Evolutionary conservation across 768 basidiomycete genomes (phyloP).

Genomic region (Leucosporidium yakuticum): DNA sequence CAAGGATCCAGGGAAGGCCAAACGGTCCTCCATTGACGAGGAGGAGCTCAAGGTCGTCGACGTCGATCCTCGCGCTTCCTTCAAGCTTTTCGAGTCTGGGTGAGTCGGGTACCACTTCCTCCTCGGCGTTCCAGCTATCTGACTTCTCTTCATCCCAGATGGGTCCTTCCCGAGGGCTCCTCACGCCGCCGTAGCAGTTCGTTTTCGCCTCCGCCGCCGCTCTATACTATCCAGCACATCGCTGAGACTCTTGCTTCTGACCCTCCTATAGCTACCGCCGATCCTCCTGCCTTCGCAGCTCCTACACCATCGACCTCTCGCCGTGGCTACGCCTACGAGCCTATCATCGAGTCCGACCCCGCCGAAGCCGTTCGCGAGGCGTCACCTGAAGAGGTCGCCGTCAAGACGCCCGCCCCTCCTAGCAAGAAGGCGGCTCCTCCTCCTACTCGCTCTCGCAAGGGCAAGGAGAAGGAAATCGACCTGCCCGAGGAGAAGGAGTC

Average conservation of each 20-base stretch:
- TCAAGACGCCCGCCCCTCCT: background rate
- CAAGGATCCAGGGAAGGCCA: background rate
- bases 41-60: background rate
- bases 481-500: conserved; percentile 55
- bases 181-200: conserved; percentile 6
- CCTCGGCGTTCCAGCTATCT: rapidly evolving
- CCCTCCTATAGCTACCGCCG: too few relatives aligned
- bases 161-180: conserved; percentile 19
- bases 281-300: background rate
- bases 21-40: background rate
- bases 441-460: conserved; percentile 1
- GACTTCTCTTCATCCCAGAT: background rate
- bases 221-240: background rate
- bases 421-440: background rate
- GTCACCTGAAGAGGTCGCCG: background rate
- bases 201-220: background rate
- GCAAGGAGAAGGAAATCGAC: background rate
- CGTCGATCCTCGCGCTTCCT: background rate
- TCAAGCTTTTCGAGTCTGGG: conserved; percentile 21
- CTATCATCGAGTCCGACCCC: background rate
- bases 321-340: background rate
- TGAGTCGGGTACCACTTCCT: background rate
- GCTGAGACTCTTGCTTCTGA: background rate
- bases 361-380: background rate
- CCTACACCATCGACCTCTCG: background rate